Percentiles rank a stretch among this genome's conserved stretches.
phyloP scores from a whole-genome alignment of 768 basidiomycete genomes.

The Imleria badia region DNA sequence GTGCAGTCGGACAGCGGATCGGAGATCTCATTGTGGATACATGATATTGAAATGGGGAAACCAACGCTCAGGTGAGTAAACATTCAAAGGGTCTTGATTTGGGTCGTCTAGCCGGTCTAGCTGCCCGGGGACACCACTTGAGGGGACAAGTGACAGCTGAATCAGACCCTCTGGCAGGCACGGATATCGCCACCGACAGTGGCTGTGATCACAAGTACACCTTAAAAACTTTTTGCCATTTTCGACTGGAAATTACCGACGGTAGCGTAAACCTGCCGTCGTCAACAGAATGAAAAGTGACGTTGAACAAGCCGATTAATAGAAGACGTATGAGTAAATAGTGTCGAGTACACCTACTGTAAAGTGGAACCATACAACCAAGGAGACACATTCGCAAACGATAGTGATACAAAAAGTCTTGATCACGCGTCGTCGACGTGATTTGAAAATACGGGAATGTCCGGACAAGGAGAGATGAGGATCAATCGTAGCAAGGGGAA shows the following conservation, averaged over 20 bases:
- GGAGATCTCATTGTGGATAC: conserved; percentile 17
- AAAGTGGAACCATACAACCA: conserved; percentile 27
- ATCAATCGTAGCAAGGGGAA: conserved; percentile 21
- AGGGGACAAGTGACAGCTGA: conserved; percentile 2
- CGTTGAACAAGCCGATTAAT: conserved; percentile 26
- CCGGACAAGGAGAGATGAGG: conserved; percentile 21
- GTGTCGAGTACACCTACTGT: conserved; percentile 34
- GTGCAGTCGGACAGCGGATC: conserved; percentile 12
- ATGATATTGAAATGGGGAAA: conserved; percentile 29
- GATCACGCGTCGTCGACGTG: conserved; percentile 24
- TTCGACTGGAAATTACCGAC: conserved; percentile 22
- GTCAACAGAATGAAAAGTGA: conserved; percentile 16
- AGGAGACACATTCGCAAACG: conserved; percentile 21
- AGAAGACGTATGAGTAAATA: conserved; percentile 34
- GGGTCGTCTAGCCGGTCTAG: conserved; percentile 2
- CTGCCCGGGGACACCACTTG: conserved; percentile 3
- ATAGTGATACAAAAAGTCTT: conserved; percentile 35
- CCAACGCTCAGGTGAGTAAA: conserved; percentile 13
- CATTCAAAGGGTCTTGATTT: conserved; percentile 2
- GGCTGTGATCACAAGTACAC: conserved; percentile 30
- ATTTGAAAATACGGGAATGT: conserved; percentile 32
- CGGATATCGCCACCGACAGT: conserved; percentile 21
- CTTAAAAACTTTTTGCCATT: conserved; percentile 30
- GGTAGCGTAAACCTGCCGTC: conserved; percentile 25
- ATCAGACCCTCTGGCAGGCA: conserved; percentile 19